phyloP scores from a whole-genome alignment of 169 alveolate species.

The Miamiensis avidus region DNA sequence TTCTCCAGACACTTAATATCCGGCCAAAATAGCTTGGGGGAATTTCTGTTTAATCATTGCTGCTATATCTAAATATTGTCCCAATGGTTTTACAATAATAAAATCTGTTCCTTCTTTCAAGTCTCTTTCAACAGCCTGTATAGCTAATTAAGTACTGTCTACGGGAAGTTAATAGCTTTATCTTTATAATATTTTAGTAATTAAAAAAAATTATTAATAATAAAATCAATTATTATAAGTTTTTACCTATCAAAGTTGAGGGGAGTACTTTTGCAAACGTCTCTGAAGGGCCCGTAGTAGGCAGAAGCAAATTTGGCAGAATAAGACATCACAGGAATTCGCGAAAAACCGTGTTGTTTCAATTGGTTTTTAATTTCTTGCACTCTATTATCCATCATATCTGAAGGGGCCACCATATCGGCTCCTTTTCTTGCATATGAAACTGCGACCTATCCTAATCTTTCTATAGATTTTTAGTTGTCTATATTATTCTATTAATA shows the following conservation, averaged over 20 bases:
- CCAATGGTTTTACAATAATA: constrained; percentile 84
- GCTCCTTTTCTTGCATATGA: constrained; percentile 84
- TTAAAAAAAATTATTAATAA: no score
- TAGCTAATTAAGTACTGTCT: constrained; percentile 49
- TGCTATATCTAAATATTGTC: constrained; percentile 74
- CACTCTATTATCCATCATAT: constrained; percentile 90
- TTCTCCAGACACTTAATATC: constrained; percentile 85
- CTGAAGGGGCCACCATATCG: constrained; percentile 88
- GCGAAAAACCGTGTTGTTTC: constrained; percentile 51
- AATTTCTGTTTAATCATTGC: constrained; percentile 56
- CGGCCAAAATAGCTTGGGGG: constrained; percentile 60
- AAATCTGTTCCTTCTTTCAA: constrained; percentile 83
- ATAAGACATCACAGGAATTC: constrained; percentile 80
- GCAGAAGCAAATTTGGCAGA: constrained; percentile 85
- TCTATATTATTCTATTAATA: constrained; percentile 21
- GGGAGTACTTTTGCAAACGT: constrained; percentile 82
- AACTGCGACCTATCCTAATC: constrained; percentile 62
- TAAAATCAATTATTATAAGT: no score
- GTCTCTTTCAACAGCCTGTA: constrained; percentile 69
- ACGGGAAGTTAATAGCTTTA: constrained; percentile 34
- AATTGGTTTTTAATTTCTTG: constrained; percentile 76
- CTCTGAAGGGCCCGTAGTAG: constrained; percentile 88
- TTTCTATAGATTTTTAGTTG: constrained; percentile 30
- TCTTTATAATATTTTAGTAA: background rate
- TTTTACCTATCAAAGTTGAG: constrained; percentile 38